phyloP scores from a whole-genome alignment of 768 basidiomycete species.

The Mycena metata region DNA sequence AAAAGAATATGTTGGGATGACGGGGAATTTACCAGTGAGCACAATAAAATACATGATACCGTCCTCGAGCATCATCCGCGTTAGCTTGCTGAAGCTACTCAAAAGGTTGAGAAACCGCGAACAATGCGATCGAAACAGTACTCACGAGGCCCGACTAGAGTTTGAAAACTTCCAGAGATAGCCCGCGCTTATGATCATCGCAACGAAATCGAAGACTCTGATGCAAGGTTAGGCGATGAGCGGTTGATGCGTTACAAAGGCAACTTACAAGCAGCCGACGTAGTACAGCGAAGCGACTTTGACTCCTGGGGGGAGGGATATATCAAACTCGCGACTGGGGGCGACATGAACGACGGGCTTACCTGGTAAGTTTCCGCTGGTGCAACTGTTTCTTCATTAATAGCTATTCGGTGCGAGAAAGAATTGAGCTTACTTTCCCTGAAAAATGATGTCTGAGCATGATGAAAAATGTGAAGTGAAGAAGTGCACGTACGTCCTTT shows the following conservation, averaged over 20 bases:
- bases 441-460: no score
- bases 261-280: slow-evolving; percentile 30
- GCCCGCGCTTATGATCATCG: slow-evolving; percentile 15
- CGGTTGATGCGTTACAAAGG: neutral
- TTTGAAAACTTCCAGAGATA: slow-evolving; percentile 32
- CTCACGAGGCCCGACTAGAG: slow-evolving; percentile 7
- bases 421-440: no score
- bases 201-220: slow-evolving; percentile 27
- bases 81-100: neutral
- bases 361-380: no score
- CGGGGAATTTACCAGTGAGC: slow-evolving; percentile 5
- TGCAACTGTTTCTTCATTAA: no score
- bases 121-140: neutral
- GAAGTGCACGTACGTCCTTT: neutral
- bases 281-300: slow-evolving; percentile 27
- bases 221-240: neutral
- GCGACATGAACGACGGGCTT: no score
- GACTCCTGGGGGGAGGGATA: no score
- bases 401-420: no score
- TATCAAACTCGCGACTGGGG: no score
- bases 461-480: no score
- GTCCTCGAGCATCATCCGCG: slow-evolving; percentile 27
- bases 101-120: neutral
- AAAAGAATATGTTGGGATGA: neutral
- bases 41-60: slow-evolving; percentile 33